Evolutionary conservation across 106 monocot genomes (phyloP).

Genomic region (Dendrobium officinale): DNA sequence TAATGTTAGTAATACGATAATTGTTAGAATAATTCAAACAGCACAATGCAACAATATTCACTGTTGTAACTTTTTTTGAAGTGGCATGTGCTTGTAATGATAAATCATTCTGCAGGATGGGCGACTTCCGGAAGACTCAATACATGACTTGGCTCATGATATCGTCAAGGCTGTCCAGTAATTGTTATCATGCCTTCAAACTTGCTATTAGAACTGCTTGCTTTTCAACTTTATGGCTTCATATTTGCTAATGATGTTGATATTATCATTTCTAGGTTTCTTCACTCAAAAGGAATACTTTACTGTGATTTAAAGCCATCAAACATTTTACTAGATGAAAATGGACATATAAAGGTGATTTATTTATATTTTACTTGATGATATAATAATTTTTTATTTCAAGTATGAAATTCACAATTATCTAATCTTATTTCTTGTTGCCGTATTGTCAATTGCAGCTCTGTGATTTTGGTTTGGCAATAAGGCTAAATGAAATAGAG

Average conservation of each 20-base stretch:
- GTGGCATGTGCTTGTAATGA: background rate
- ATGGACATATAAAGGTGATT: conserved; percentile 80
- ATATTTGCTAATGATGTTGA: conserved; percentile 5
- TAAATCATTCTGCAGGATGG: conserved; percentile 53
- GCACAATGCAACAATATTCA: background rate
- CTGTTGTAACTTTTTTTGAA: background rate
- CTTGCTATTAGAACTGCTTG: background rate
- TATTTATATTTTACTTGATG: background rate
- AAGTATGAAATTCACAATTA: background rate
- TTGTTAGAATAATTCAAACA: too few relatives aligned
- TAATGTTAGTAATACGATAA: too few relatives aligned
- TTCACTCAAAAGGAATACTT: conserved; percentile 89
- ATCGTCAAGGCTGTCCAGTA: conserved; percentile 95
- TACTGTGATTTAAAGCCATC: conserved; percentile 96
- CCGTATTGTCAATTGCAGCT: conserved; percentile 42
- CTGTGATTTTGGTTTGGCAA: conserved; percentile 94
- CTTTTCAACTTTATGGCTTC: background rate
- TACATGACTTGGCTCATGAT: conserved; percentile 84
- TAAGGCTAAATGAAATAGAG: conserved; percentile 57
- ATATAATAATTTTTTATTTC: background rate
- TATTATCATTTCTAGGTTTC: conserved; percentile 35
- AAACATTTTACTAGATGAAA: conserved; percentile 92
- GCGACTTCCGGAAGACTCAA: conserved; percentile 78
- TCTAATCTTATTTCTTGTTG: background rate
- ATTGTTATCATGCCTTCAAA: conserved; percentile 3